Base-by-base conservation (phyloP, 1,139 yeast genomes). In the Kurtzmaniella quercitrusa region DNA sequence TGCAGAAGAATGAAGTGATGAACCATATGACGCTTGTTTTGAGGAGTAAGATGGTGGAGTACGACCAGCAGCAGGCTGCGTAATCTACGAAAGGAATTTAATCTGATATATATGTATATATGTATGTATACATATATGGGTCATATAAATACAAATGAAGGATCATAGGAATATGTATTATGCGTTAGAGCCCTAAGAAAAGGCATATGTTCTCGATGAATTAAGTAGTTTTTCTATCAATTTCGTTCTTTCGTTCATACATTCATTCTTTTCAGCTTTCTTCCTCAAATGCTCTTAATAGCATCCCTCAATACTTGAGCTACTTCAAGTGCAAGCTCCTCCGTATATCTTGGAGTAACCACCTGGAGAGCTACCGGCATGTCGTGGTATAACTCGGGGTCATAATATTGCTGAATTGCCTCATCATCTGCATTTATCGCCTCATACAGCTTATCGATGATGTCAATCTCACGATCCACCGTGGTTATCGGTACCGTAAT, bases 361-460 rank as follows among this genome's bases (percentile, higher is more conserved):
- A 82, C 66, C 60, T 82, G 87, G 16, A 81, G 61, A 23, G 80
- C 76, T 4, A 80, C 82, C 2, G 86, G 84, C 54, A 79, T 72
- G 0, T 80, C 79, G 44, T 78, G 70, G 60, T 70, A 71, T 45
- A 71, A 63, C 36, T 63, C 69, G 1, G 84, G 76, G 48, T 79
- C 71, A 57, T 81, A 82, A 45, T 62, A 54, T 11, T 56, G 46
- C 50, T 59, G 57, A 26, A 56, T 52, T 7, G 33, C 42, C 39
- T 51, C 48, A 47, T 68, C 74, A 20, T 44, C 45, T 1, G 48
- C 54, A 42, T 49, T 54, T 1, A 48, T 42, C 14, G 66, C 65
- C 9, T 45, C 51, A n/a, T 53, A 48, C 38, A 60, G 39, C 4
- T 41, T 20, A 22, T 51, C 56, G n/a, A 41, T 47, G 7, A 38